phyloP scores from a whole-genome alignment of 371 early-diverging fungal genomes.

The Mucor mucedo region DNA sequence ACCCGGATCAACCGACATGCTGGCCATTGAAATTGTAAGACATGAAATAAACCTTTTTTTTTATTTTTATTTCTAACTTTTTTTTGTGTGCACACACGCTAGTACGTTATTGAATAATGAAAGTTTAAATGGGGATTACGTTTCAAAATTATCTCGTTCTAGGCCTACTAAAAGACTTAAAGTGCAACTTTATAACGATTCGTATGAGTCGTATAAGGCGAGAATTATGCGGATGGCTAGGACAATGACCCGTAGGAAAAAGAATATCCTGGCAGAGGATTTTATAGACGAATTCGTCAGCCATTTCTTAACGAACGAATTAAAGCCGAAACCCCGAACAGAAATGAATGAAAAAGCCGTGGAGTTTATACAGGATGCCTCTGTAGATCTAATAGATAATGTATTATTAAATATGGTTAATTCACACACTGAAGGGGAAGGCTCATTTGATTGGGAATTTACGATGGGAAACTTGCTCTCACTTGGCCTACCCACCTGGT shows the following conservation, averaged over 20 bases:
- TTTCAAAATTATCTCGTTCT: no score
- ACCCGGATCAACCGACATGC: neutral
- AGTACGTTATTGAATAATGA: no score
- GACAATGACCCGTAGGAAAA: no score
- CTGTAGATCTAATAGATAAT: slow-evolving; percentile 1
- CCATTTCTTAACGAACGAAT: neutral
- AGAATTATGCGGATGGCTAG: no score
- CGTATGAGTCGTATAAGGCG: no score
- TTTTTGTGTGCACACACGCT: neutral
- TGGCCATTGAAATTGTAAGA: neutral
- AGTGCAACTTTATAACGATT: no score
- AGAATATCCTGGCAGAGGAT: neutral
- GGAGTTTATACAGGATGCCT: neutral
- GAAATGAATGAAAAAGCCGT: neutral
- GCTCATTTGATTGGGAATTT: slow-evolving; percentile 12
- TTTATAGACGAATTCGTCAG: neutral
- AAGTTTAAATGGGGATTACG: no score
- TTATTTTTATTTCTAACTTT: neutral
- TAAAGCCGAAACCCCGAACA: neutral
- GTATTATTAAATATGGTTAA: neutral
- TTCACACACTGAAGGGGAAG: neutral
- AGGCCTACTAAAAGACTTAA: no score
- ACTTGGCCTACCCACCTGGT: slow-evolving; percentile 1
- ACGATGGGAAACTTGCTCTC: slow-evolving; percentile 4
- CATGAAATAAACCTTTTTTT: neutral